Base-by-base conservation (phyloP, 2,329 filamentous ascomycete genomes). In the Verticillium klebahnii region DNA sequence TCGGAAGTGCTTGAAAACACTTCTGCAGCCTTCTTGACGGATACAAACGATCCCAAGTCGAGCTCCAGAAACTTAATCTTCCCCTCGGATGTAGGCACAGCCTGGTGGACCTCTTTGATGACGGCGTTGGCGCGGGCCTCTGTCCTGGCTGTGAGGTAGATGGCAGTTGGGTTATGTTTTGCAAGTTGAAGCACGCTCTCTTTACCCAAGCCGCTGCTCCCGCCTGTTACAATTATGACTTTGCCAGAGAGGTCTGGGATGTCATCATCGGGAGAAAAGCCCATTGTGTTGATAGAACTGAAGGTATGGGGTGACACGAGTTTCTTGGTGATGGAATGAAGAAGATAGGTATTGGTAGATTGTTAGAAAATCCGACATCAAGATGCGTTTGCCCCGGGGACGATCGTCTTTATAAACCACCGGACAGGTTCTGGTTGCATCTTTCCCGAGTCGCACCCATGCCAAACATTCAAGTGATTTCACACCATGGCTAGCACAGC, bases 161-260 rank as follows among this genome's bases (percentile, higher is more conserved):
- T 62, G 1, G 36, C 31, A 2, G 56, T 19, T 5, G 63, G 61
- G 25, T 58, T 59, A 63, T 78, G 77, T 58, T 72, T 71, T 15
- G 75, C 70, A n/a, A 78, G 69, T 31, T 74, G 70, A 7, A 73
- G 66, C 54, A 77, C 69, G 12, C 39, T 32, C 9, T 63, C 61
- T 31, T 65, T 65, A 14, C 73, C 64, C 54, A 66, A 65, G 34
- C 70, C 69, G 32, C 69, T 58, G 19, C 68, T 72, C 78, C 79
- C 81, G 60, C 82, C 83, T 6, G 81, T 84, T 8, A 84, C 72
- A 17, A 84, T 69, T 52, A 83, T 75, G 14, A 82, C 77, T 65
- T 82, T 84, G 57, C 77, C 79, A 1, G 73, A 66, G 15, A 84
- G 74, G 56, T 77, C 73, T 3, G 72, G 69, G 29, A 84, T 77